A percentile compares a stretch with the other conserved stretches of the same genome.
Evolutionary conservation across 495 filamentous ascomycete genomes (phyloP).

Genomic region (Opeltia flavorubescens): DNA sequence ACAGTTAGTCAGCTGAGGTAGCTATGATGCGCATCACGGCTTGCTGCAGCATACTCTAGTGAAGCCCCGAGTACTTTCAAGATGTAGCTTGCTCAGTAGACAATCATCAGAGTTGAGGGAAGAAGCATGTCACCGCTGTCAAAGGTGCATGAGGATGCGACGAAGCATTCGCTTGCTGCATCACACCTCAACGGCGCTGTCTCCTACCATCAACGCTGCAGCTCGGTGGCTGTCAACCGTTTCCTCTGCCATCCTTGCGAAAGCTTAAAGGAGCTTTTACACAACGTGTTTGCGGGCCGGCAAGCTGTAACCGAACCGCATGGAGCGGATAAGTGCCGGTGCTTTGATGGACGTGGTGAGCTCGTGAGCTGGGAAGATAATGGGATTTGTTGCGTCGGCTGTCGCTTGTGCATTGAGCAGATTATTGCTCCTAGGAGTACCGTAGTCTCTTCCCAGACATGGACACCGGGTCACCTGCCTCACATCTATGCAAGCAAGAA

Average conservation of each 20-base stretch:
- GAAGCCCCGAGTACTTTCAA: too few species aligned
- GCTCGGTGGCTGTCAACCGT: not conserved
- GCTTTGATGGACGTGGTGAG: conserved; percentile 1
- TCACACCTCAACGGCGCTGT: not conserved
- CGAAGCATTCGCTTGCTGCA: not conserved
- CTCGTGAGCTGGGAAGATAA: not conserved
- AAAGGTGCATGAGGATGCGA: not conserved
- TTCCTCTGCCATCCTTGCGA: not conserved
- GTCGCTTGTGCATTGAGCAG: conserved; percentile 7
- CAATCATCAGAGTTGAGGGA: not conserved
- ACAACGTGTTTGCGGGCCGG: not conserved
- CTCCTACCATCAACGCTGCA: not conserved
- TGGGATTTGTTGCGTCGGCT: conserved; percentile 9
- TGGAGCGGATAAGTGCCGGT: conserved; percentile 1
- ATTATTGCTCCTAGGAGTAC: not conserved
- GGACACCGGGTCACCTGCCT: not conserved
- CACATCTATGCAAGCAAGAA: not conserved
- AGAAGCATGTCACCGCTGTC: not conserved
- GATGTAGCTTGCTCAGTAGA: too few species aligned
- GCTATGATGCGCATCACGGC: too few species aligned
- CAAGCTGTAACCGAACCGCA: not conserved
- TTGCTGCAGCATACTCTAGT: too few species aligned
- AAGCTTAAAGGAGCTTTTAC: not conserved
- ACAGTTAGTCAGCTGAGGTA: too few species aligned
- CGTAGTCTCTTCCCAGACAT: not conserved